These are phyloP conservation scores for Paspalum vaginatum DNA, from an alignment of 176 grass and related monocot genomes.

Conservation along the genomic window DNA sequence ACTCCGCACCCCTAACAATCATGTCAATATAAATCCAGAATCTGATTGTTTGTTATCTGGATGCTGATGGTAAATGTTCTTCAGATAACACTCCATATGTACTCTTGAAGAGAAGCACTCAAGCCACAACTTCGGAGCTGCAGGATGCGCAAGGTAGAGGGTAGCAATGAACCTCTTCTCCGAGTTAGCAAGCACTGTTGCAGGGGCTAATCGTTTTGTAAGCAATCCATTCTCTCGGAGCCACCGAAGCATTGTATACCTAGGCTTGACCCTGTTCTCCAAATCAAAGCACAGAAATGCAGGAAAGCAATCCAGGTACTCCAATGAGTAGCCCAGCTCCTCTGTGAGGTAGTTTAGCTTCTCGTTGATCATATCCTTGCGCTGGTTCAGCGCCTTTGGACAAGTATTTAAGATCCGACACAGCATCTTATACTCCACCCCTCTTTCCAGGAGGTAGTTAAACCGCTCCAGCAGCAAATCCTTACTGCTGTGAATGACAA, in stretches of 20 bases:
- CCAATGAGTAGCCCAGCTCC: slow-evolving; percentile 70
- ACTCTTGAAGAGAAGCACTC: slow-evolving; percentile 75
- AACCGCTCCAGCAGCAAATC: slow-evolving; percentile 71
- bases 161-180: slow-evolving; percentile 76
- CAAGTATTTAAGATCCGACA: slow-evolving; percentile 64
- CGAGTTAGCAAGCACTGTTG: slow-evolving; percentile 76
- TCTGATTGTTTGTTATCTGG: slow-evolving; percentile 35
- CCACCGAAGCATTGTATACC: slow-evolving; percentile 84
- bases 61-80: slow-evolving; percentile 51
- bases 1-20: slow-evolving; percentile 32
- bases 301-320: slow-evolving; percentile 73
- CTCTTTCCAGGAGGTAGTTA: slow-evolving; percentile 65
- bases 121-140: slow-evolving; percentile 89
- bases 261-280: slow-evolving; percentile 80
- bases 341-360: slow-evolving; percentile 77
- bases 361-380: slow-evolving; percentile 58
- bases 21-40: slow-evolving; percentile 37
- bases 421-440: slow-evolving; percentile 64
- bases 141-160: slow-evolving; percentile 74
- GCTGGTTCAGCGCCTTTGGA: slow-evolving; percentile 83
- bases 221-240: slow-evolving; percentile 67
- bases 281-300: slow-evolving; percentile 85
- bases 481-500: slow-evolving; percentile 45
- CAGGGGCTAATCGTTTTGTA: slow-evolving; percentile 56
- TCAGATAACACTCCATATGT: slow-evolving; percentile 55